phyloP scores from a whole-genome alignment of 169 alveolate genomes.

The Plasmodium fragile region DNA sequence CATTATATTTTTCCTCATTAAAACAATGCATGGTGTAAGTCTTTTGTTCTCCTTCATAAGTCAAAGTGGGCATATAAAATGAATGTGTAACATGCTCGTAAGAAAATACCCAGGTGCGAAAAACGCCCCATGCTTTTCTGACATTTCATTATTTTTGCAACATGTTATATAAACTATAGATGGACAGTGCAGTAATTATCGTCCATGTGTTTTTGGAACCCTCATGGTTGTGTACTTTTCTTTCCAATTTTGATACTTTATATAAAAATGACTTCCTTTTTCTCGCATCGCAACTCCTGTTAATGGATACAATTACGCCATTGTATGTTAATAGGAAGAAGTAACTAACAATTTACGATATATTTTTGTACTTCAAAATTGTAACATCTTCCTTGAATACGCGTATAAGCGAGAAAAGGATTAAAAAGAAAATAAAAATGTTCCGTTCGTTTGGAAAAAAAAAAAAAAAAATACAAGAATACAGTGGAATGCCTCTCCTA shows the following conservation, averaged over 20 bases:
- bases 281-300: neutral
- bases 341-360: neutral
- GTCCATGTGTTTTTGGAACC: neutral
- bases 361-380: neutral
- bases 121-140: neutral
- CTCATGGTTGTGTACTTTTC: neutral
- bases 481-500: neutral
- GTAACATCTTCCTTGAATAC: neutral
- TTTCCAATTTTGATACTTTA: neutral
- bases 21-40: neutral
- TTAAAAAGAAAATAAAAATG: conserved; percentile 6
- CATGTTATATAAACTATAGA: neutral
- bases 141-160: neutral
- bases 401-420: neutral
- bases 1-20: neutral
- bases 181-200: neutral
- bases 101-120: neutral
- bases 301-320: neutral
- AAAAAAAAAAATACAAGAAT: neutral
- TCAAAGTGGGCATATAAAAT: neutral
- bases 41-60: neutral
- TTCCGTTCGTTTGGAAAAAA: neutral
- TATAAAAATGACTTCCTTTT: neutral
- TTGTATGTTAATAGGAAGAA: neutral
- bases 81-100: neutral